Base-by-base conservation (phyloP, 495 filamentous ascomycete species). In the Tuber calosporum region DNA sequence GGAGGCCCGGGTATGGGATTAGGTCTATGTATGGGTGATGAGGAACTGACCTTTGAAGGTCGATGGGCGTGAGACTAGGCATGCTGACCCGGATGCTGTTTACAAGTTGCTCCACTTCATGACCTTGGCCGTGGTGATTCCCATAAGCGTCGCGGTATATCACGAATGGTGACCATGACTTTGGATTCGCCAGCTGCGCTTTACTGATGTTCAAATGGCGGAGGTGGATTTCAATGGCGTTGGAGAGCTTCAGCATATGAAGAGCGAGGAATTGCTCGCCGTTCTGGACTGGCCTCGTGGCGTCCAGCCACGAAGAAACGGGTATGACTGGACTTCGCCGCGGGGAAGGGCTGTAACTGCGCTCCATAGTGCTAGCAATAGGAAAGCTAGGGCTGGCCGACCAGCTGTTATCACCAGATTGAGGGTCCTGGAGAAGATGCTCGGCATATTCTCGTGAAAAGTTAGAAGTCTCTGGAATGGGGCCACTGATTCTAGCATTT, bases 1-100 rank as follows among this genome's bases (percentile, higher is more conserved):
- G 48, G 62, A 80, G 72, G 6, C 71, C 78, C 13, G 42, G 69
- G 68, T 76, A 80, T 37, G 78, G 78, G 20, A 79, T 73, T 7
- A 79, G 48, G 53, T 80, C 78, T 37, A 80, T 80, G 66, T 76
- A 80, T 30, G 78, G 77, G 39, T 80, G 78, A 20, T 80, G 78
- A 3, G 68, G 42, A 15, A 80, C 66, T n/a, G 68, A 42, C 30
- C 43, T 73, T 70, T 76, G 74, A 34, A 76, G 72, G 37, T 72
- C 71, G 15, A 70, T 62, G 9, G 74, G 74, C 13, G 72, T 42
- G 5, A 76, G 58, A n/a, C 70, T 26, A n/a, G 74, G 74, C 48
- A 73, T 74, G 34, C 67, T 45, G 73, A 67, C 38, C 9, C 48
- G 45, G 22, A 76, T 38, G 26, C 39, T 36, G 19, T 41, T 40